phyloP scores from a whole-genome alignment of 140 eudicot genomes.

The Anethum foeniculum region DNA sequence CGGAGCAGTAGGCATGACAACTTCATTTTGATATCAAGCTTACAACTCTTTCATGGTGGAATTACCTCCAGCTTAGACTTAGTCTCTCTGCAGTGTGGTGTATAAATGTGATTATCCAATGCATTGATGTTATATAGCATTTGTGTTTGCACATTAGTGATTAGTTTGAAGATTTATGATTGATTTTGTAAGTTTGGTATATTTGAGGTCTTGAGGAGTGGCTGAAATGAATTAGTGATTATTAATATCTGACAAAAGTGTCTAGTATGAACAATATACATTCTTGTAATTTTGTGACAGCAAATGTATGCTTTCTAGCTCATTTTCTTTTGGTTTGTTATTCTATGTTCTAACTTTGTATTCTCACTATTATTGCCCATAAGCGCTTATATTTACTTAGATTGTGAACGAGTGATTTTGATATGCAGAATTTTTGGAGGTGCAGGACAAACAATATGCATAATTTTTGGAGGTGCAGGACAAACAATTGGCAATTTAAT shows the following conservation, averaged over 20 bases:
- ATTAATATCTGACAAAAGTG: not conserved
- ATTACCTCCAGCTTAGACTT: constrained; percentile 62
- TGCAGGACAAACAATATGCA: too few species aligned
- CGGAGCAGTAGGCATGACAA: constrained; percentile 77
- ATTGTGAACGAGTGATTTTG: too few species aligned
- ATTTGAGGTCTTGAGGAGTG: not conserved
- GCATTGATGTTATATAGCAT: not conserved
- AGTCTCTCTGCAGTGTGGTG: constrained; percentile 2
- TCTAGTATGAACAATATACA: not conserved
- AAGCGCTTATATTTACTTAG: not conserved
- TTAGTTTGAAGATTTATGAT: not conserved
- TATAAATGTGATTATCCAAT: not conserved
- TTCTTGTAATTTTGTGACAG: constrained; percentile 4
- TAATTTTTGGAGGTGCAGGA: too few species aligned
- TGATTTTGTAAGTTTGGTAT: not conserved
- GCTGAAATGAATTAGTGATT: not conserved
- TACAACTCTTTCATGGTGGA: constrained; percentile 97
- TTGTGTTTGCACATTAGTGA: constrained; percentile 2
- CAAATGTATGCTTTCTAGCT: too few species aligned
- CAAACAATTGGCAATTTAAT: too few species aligned
- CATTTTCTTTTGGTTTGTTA: too few species aligned
- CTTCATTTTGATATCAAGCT: constrained; percentile 82
- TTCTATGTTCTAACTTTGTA: too few species aligned
- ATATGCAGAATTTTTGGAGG: not conserved
- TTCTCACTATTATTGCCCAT: not conserved